phyloP scores from a whole-genome alignment of 2,329 filamentous ascomycete genomes.

The Fusarium decemcellulare region DNA sequence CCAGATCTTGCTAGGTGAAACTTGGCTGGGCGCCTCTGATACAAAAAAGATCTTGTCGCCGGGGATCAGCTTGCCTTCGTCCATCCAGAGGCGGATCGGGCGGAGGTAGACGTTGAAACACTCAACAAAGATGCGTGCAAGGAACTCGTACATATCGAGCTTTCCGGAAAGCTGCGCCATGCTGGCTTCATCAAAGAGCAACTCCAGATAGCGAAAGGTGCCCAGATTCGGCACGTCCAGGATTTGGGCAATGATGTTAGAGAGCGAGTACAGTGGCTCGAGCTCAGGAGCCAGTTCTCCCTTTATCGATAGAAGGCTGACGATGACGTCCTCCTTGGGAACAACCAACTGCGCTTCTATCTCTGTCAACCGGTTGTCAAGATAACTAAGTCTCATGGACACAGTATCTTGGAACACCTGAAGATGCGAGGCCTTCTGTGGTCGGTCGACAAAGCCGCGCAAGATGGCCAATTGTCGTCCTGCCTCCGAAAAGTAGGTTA shows the following conservation, averaged over 20 bases:
- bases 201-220: conserved; percentile 83
- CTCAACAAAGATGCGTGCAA: conserved; percentile 81
- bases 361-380: conserved; percentile 71
- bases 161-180: conserved; percentile 79
- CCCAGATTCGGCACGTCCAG: conserved; percentile 62
- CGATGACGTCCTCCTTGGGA: conserved; percentile 65
- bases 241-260: conserved; percentile 72
- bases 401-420: conserved; percentile 81
- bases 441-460: conserved; percentile 58
- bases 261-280: conserved; percentile 71
- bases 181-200: conserved; percentile 80
- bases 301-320: conserved; percentile 77
- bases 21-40: conserved; percentile 67
- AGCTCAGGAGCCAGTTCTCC: conserved; percentile 69
- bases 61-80: conserved; percentile 77
- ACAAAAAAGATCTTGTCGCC: conserved; percentile 84
- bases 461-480: conserved; percentile 62
- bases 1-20: conserved; percentile 80
- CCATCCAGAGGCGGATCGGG: conserved; percentile 88
- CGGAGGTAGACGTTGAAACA: conserved; percentile 87
- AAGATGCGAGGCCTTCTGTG: conserved; percentile 70
- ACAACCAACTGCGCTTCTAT: conserved; percentile 74
- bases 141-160: conserved; percentile 69
- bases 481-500: conserved; percentile 62
- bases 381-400: conserved; percentile 66